Evolutionary conservation across 768 basidiomycete genomes (phyloP), one percentile per base, ranked within the genome.

Genomic region (Pholiota microspora): DNA sequence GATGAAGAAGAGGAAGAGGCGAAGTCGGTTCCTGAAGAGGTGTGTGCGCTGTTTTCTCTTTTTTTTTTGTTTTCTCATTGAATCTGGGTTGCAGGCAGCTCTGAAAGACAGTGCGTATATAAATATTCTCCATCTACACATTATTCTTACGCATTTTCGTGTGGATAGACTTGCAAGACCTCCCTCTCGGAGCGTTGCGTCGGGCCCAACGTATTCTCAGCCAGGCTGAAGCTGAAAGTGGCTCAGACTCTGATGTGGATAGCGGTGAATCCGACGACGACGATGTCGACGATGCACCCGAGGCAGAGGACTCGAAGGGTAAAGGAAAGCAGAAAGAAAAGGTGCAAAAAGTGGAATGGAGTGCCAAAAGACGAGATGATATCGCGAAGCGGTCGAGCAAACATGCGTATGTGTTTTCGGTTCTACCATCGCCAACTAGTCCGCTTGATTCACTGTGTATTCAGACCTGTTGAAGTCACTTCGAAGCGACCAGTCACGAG

Each of bases 401-500:
- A 64, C 88, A 96, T 71, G 92, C 95, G 94, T 95, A 71, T 58
- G 92, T 79, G 27, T 24, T 29, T 13, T 59, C 12, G 35, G 55
- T 23, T 35, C 13, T 8, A 13, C n/a, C n/a, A n/a, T n/a, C n/a
- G n/a, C n/a, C n/a, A n/a, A n/a, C n/a, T n/a, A n/a, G n/a, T n/a
- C n/a, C n/a, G n/a, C n/a, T n/a, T n/a, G n/a, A n/a, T n/a, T n/a
- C n/a, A n/a, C 12, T 31, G 21, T 23, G 21, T 42, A 42, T 42
- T 25, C 48, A 95, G 94, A 1, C 94, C 94, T 1, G 78, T 74
- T 28, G 92, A 93, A 61, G 75, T 91, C 49, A 87, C 89, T 13
- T 92, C 94, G 0, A 97, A 94, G 69, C 81, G 80, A 61, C 92
- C 91, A 1, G 90, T 95, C 13, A 82, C 86, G 5, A 82, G 94